A percentile compares a stretch with the other conserved stretches of the same genome.
Evolutionary conservation across 768 basidiomycete species (phyloP).

Genomic region (Termitomyces sp.): DNA sequence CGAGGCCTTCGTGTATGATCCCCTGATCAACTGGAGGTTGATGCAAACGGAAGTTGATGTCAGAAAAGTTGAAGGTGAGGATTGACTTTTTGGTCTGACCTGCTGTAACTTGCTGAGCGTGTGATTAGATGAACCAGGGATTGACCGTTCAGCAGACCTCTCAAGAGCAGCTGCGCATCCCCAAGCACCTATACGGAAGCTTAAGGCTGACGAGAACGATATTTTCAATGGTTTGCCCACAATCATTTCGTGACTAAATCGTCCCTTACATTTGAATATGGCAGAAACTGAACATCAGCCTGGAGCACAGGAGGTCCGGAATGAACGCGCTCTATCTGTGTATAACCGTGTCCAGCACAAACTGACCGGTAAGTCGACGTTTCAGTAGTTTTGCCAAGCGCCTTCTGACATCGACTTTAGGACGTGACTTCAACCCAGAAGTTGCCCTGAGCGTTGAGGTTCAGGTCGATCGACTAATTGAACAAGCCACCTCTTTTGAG

Average conservation of each 20-base stretch:
- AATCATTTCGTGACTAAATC: neutral
- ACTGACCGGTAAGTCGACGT: conserved; percentile 62
- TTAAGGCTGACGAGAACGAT: conserved; percentile 89
- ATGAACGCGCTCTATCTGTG: conserved; percentile 84
- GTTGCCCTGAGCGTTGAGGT: conserved; percentile 62
- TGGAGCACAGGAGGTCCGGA: conserved; percentile 81
- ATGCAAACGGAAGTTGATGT: conserved; percentile 79
- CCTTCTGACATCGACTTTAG: conserved; percentile 28
- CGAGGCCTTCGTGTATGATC: conserved; percentile 98
- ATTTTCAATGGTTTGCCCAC: conserved; percentile 74
- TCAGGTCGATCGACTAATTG: conserved; percentile 91
- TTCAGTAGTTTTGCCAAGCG: neutral
- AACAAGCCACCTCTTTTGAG: conserved; percentile 89
- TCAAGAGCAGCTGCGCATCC: conserved; percentile 66
- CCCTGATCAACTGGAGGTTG: conserved; percentile 94
- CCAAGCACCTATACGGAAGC: conserved; percentile 74
- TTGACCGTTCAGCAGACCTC: conserved; percentile 56
- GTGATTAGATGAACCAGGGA: conserved; percentile 37
- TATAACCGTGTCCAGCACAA: conserved; percentile 95
- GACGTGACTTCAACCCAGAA: conserved; percentile 91
- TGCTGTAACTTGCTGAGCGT: neutral
- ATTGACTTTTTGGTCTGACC: neutral
- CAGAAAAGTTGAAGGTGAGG: conserved; percentile 60
- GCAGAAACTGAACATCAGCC: conserved; percentile 42
- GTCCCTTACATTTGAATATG: neutral